Percentiles rank a stretch among this genome's conserved stretches.
Evolutionary conservation across 345 rosid species (phyloP).

Genomic region (Noccaea caerulescens): DNA sequence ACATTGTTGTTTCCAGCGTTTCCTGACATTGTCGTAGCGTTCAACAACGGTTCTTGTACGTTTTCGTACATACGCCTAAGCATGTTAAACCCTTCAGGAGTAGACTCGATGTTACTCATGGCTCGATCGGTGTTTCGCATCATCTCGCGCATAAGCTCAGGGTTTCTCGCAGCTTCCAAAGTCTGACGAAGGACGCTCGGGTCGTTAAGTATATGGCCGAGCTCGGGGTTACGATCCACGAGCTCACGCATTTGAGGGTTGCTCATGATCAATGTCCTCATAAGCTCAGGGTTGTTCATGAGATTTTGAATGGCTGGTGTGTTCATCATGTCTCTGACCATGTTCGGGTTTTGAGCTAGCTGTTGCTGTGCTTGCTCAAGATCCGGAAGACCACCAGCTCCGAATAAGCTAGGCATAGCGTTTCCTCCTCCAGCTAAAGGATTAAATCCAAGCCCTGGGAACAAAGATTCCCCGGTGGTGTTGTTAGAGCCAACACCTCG

Average conservation of each 20-base stretch:
- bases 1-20: slow-evolving; percentile 52
- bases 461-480: slow-evolving; percentile 57
- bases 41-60: slow-evolving; percentile 75
- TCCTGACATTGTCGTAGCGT: slow-evolving; percentile 66
- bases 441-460: slow-evolving; percentile 71
- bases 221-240: slow-evolving; percentile 82
- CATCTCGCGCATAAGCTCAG: slow-evolving; percentile 92
- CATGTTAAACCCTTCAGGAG: slow-evolving; percentile 82
- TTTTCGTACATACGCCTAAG: slow-evolving; percentile 84
- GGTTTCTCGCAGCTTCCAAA: slow-evolving; percentile 75
- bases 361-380: slow-evolving; percentile 78
- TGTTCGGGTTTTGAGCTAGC: slow-evolving; percentile 64
- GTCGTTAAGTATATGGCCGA: slow-evolving; percentile 77
- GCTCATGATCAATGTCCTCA: slow-evolving; percentile 69
- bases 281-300: slow-evolving; percentile 78
- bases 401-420: slow-evolving; percentile 54
- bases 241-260: slow-evolving; percentile 87
- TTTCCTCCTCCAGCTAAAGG: slow-evolving; percentile 55
- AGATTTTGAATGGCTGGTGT: slow-evolving; percentile 70
- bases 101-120: slow-evolving; percentile 76
- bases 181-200: slow-evolving; percentile 72
- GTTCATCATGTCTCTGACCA: slow-evolving; percentile 79
- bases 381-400: slow-evolving; percentile 70
- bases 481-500: slow-evolving; percentile 57
- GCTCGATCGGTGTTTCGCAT: slow-evolving; percentile 76